Percentiles rank a stretch among this genome's conserved stretches.
Conservation (phyloP, 2,329 filamentous ascomycete species). For the Myotisia sp. region DNA sequence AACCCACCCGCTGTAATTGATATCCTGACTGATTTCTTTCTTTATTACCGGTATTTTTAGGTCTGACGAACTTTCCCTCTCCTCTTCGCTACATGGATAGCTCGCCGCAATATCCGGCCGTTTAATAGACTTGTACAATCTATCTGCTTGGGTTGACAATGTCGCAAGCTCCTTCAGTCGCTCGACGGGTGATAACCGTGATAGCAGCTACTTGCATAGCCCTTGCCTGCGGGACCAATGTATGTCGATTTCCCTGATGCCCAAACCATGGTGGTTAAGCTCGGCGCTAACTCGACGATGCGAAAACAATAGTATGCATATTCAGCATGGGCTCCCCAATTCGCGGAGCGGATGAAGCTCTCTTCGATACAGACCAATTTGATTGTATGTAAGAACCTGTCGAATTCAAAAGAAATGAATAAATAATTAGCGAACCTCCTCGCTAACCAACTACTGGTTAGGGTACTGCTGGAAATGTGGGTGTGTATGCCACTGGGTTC, state of each 20-base stretch:
- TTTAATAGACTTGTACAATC: too few relatives aligned
- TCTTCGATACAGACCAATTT: slow-evolving; percentile 88
- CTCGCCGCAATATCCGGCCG: too few relatives aligned
- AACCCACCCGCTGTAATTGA: too few relatives aligned
- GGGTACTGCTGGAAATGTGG: slow-evolving; percentile 48
- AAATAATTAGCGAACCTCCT: too few relatives aligned
- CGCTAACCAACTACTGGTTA: slow-evolving; percentile 23
- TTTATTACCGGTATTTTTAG: too few relatives aligned
- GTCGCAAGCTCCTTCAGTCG: not conserved
- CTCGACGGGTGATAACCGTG: slow-evolving; percentile 63
- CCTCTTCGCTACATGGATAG: too few relatives aligned
- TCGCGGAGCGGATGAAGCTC: slow-evolving; percentile 70
- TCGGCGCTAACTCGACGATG: slow-evolving; percentile 11
- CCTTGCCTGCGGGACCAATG: slow-evolving; percentile 85
- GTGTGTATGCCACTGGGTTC: slow-evolving; percentile 86
- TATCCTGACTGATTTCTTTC: too few relatives aligned
- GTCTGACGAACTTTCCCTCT: too few relatives aligned
- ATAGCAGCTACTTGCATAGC: slow-evolving; percentile 72
- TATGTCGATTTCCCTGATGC: slow-evolving; percentile 32
- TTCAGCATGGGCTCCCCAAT: slow-evolving; percentile 93
- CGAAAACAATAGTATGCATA: slow-evolving; percentile 74
- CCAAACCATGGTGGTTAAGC: not conserved
- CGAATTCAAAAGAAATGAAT: not conserved
- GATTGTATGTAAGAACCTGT: slow-evolving; percentile 45
- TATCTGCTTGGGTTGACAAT: too few relatives aligned